A percentile compares a stretch with the other conserved stretches of the same genome.
These are phyloP conservation scores for Penicillium sclerotiorum DNA, from an alignment of 2,329 filamentous ascomycete genomes.

Conservation along the genomic window DNA sequence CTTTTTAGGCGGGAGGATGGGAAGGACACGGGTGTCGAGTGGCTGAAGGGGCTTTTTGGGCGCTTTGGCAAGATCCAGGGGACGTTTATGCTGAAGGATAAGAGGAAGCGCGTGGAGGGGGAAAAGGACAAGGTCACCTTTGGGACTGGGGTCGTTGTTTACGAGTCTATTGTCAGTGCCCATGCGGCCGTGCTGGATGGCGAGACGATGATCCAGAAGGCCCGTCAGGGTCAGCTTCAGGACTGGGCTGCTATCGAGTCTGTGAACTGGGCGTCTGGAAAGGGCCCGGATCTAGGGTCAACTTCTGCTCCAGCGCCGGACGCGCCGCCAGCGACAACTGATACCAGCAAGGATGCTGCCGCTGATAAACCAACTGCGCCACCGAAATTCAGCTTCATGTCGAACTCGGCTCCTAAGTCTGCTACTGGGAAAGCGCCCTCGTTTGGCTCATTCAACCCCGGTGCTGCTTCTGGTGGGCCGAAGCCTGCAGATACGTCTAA, in stretches of 20 bases:
- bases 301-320: constrained; percentile 10
- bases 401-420: constrained; percentile 31
- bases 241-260: constrained; percentile 56
- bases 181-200: constrained; percentile 59
- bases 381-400: constrained; percentile 38
- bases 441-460: constrained; percentile 45
- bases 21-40: constrained; percentile 51
- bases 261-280: constrained; percentile 57
- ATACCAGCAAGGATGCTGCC: constrained; percentile 5
- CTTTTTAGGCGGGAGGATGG: constrained; percentile 57
- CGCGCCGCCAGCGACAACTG: constrained; percentile 26
- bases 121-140: constrained; percentile 55
- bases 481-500: constrained; percentile 38
- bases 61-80: constrained; percentile 61
- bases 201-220: constrained; percentile 36
- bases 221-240: constrained; percentile 48
- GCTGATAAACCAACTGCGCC: constrained; percentile 19
- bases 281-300: constrained; percentile 52
- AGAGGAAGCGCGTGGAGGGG: constrained; percentile 54
- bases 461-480: constrained; percentile 30
- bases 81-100: constrained; percentile 58
- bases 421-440: constrained; percentile 42
- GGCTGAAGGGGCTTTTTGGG: constrained; percentile 51
- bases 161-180: constrained; percentile 59
- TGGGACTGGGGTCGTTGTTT: constrained; percentile 59